phyloP scores from a whole-genome alignment of 2,329 filamentous ascomycete species.

The Zopfia rhizophila region DNA sequence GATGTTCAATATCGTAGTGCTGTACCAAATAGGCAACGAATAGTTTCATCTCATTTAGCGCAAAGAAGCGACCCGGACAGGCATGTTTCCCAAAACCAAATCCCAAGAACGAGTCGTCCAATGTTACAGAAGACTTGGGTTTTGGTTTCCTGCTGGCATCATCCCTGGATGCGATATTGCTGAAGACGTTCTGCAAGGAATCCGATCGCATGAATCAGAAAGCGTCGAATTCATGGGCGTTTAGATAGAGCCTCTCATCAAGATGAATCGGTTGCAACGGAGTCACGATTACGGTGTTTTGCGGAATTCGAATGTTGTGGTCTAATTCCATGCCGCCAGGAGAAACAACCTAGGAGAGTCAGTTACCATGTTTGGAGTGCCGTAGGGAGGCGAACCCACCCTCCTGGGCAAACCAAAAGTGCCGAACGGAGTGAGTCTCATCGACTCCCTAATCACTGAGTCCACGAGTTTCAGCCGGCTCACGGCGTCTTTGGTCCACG shows the following conservation, averaged over 20 bases:
- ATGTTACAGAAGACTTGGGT: slow-evolving; percentile 27
- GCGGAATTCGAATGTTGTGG: slow-evolving; percentile 17
- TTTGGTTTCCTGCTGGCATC: slow-evolving; percentile 14
- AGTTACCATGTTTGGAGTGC: background rate
- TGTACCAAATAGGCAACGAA: slow-evolving; percentile 29
- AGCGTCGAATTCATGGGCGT: slow-evolving; percentile 25
- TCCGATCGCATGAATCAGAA: slow-evolving; percentile 22
- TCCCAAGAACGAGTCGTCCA: slow-evolving; percentile 27
- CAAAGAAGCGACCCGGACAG: slow-evolving; percentile 28
- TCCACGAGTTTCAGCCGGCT: slow-evolving; percentile 24
- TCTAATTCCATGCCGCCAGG: slow-evolving; percentile 13
- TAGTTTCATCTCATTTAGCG: slow-evolving; percentile 29
- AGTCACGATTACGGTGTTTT: slow-evolving; percentile 25
- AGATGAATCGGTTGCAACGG: slow-evolving; percentile 28
- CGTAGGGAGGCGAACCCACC: slow-evolving; percentile 8
- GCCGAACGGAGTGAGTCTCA: slow-evolving; percentile 27
- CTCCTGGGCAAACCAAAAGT: slow-evolving; percentile 24
- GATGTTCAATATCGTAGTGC: slow-evolving; percentile 26
- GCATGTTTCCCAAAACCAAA: slow-evolving; percentile 28
- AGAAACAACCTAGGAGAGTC: slow-evolving; percentile 22
- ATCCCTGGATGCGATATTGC: slow-evolving; percentile 23
- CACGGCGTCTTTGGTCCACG: slow-evolving; percentile 26
- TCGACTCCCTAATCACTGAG: slow-evolving; percentile 26
- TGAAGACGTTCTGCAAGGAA: background rate
- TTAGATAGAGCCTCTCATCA: slow-evolving; percentile 21